phyloP scores from a whole-genome alignment of 2,329 filamentous ascomycete species.

The Clonostachys byssicola region DNA sequence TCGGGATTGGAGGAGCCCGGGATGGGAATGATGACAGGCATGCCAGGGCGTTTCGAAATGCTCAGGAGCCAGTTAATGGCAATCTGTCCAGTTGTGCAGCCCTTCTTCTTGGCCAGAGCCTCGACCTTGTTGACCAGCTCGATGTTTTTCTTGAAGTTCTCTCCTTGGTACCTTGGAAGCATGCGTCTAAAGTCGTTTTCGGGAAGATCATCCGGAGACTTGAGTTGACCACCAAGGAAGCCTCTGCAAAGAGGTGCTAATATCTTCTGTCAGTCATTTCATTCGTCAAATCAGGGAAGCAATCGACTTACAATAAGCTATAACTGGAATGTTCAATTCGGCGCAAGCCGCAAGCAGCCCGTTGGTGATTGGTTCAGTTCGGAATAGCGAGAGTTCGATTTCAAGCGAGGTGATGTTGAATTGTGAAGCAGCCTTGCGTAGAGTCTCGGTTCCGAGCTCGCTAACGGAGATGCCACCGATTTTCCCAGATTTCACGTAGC shows the following conservation, averaged over 20 bases:
- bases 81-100: conserved; percentile 58
- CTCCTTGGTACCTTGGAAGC: conserved; percentile 59
- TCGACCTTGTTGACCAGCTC: conserved; percentile 55
- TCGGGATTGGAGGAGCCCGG: conserved; percentile 55
- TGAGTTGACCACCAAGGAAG: neutral
- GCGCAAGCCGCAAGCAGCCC: conserved; percentile 46
- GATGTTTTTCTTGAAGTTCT: conserved; percentile 61
- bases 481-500: conserved; percentile 40
- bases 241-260: conserved; percentile 1
- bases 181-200: conserved; percentile 4
- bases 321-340: conserved; percentile 60
- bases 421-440: conserved; percentile 35
- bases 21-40: conserved; percentile 60
- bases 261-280: too few relatives aligned
- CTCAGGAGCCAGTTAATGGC: conserved; percentile 60
- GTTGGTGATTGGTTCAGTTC: conserved; percentile 35
- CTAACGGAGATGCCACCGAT: conserved; percentile 41
- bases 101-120: conserved; percentile 54
- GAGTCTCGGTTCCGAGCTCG: conserved; percentile 38
- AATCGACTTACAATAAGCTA: conserved; percentile 50
- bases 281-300: too few relatives aligned
- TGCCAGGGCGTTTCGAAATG: conserved; percentile 43
- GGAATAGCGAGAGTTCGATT: conserved; percentile 42
- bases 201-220: neutral
- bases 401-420: conserved; percentile 39